A percentile compares a stretch with the other conserved stretches of the same genome.
phyloP scores from a whole-genome alignment of 2,329 filamentous ascomycete species.

The Fusarium irregulare region DNA sequence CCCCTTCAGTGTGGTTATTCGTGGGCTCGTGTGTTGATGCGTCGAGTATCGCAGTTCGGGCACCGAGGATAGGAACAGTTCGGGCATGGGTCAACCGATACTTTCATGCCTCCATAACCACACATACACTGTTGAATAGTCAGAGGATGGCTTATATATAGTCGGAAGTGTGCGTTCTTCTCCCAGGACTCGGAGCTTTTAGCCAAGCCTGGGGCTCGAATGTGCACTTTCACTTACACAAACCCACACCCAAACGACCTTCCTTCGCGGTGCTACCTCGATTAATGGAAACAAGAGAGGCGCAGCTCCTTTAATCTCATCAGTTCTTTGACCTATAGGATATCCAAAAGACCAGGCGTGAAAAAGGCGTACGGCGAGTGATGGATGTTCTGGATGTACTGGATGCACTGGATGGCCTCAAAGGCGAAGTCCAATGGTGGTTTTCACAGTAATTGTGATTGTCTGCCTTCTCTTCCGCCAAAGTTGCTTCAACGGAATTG shows the following conservation, averaged over 20 bases:
- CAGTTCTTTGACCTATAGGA: not conserved
- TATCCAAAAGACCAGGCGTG: too few species aligned
- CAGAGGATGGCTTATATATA: too few species aligned
- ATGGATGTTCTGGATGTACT: rapidly evolving
- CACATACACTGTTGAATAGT: too few species aligned
- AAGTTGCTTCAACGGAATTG: too few species aligned
- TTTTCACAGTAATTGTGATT: not conserved
- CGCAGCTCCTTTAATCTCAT: not conserved
- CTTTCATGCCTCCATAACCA: constrained; percentile 37
- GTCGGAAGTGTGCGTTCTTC: not conserved
- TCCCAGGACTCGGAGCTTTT: not conserved
- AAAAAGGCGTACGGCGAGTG: not conserved
- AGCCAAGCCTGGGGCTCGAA: not conserved
- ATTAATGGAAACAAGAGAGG: not conserved
- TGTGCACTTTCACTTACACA: constrained; percentile 14
- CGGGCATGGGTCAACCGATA: constrained; percentile 31
- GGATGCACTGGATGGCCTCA: not conserved
- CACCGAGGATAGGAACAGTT: constrained; percentile 21
- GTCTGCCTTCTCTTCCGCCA: too few species aligned
- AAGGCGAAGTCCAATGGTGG: rapidly evolving
- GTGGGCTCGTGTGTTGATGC: constrained; percentile 7
- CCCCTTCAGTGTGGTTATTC: too few species aligned
- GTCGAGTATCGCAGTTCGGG: constrained; percentile 31
- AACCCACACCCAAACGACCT: constrained; percentile 18
- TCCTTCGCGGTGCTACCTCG: not conserved